Evolutionary conservation across 2,329 filamentous ascomycete species (phyloP).

Genomic region (Botrytis cinerea): DNA sequence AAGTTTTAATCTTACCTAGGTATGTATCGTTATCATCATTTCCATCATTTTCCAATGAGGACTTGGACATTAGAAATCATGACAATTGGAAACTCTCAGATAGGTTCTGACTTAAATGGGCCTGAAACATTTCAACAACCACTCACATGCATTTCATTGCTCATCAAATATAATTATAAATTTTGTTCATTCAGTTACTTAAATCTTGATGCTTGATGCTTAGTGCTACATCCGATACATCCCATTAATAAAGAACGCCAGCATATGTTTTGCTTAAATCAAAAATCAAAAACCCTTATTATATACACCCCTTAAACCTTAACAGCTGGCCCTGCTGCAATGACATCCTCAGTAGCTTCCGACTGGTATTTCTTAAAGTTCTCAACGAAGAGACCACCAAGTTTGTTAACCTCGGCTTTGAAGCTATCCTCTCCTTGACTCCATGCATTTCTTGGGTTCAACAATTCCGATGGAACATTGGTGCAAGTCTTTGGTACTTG

Average conservation of each 20-base stretch:
- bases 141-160: background rate
- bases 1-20: too few relatives aligned
- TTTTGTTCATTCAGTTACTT: conserved; percentile 4
- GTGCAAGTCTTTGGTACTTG: conserved; percentile 90
- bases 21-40: background rate
- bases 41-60: background rate
- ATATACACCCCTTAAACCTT: conserved; percentile 27
- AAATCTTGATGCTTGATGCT: background rate
- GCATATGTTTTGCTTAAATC: conserved; percentile 1
- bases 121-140: background rate
- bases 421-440: conserved; percentile 80
- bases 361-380: conserved; percentile 97
- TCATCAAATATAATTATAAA: conserved; percentile 1
- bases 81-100: background rate
- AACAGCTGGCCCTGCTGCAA: conserved; percentile 60
- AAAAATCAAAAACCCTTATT: background rate
- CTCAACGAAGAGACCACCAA: conserved; percentile 85
- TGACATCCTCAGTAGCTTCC: conserved; percentile 78
- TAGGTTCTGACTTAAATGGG: background rate
- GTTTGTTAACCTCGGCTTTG: conserved; percentile 84
- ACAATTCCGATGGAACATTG: conserved; percentile 83
- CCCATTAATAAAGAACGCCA: conserved; percentile 4
- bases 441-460: conserved; percentile 95
- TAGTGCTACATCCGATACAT: background rate
- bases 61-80: background rate